A percentile compares a stretch with the other conserved stretches of the same genome.
phyloP scores from a whole-genome alignment of 176 grass and related monocot species.

The Otatea glauca region DNA sequence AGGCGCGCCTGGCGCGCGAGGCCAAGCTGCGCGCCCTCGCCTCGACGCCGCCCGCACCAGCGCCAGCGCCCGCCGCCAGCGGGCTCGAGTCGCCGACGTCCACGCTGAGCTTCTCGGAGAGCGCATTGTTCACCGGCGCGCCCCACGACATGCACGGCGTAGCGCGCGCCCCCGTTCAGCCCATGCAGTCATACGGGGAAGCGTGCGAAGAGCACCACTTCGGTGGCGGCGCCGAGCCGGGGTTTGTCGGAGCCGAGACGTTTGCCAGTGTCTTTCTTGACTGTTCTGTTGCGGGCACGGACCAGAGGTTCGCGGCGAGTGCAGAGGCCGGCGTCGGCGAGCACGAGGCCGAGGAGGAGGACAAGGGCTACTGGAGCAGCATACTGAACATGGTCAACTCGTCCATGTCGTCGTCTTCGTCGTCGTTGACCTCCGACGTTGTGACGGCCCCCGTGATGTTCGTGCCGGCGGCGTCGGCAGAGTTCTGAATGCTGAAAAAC shows the following conservation, averaged over 20 bases:
- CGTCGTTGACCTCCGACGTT: conserved; percentile 34
- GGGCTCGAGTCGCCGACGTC: conserved; percentile 68
- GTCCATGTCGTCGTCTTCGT: conserved; percentile 51
- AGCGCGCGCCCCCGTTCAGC: not conserved
- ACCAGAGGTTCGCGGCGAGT: conserved; percentile 21
- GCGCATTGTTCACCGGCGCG: conserved; percentile 13
- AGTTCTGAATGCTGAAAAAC: conserved; percentile 30
- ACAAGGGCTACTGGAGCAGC: conserved; percentile 72
- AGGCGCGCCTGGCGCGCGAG: conserved; percentile 60
- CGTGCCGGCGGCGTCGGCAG: conserved; percentile 19
- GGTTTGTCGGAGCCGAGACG: conserved; percentile 7
- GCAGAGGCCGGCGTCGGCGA: conserved; percentile 9
- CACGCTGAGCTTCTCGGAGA: conserved; percentile 66
- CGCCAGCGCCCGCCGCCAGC: not conserved
- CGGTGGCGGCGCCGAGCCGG: not conserved
- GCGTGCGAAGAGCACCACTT: conserved; percentile 33
- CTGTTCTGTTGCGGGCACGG: not conserved
- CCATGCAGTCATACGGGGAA: not conserved
- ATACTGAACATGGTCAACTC: conserved; percentile 66
- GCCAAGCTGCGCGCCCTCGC: conserved; percentile 58
- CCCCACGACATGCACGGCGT: not conserved
- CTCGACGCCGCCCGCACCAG: not conserved
- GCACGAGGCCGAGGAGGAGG: conserved; percentile 41
- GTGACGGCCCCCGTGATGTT: conserved; percentile 32
- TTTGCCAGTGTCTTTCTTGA: conserved; percentile 24